These are phyloP conservation scores for Imleria badia DNA, from an alignment of 768 basidiomycete species.

Conservation along the genomic window DNA sequence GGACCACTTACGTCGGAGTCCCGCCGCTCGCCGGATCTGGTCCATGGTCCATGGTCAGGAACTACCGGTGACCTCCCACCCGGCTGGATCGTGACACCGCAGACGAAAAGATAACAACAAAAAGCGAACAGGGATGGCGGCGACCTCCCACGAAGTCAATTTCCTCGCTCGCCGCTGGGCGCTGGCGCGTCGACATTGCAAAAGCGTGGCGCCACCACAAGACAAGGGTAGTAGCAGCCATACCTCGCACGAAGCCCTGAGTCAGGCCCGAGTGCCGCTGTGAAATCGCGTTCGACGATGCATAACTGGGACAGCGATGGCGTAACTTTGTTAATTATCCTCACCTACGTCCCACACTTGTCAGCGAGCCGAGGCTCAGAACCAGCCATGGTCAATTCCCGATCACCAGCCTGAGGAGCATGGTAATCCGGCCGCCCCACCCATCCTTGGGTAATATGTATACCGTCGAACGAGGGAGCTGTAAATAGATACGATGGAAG, in stretches of 20 bases:
- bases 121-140: no score
- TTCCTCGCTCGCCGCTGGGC: not conserved
- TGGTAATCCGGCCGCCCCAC: not conserved
- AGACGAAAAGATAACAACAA: not conserved
- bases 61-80: not conserved
- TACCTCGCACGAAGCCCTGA: not conserved
- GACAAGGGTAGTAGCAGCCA: not conserved
- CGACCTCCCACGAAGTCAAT: not conserved
- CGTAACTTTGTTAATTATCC: not conserved
- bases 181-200: not conserved
- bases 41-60: not conserved
- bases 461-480: not conserved
- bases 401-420: not conserved
- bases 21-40: no score
- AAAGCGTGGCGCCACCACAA: not conserved
- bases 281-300: not conserved
- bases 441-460: not conserved
- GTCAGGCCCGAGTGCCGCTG: not conserved
- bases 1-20: not conserved
- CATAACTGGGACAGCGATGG: not conserved
- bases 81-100: not conserved
- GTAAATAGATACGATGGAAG: conserved; percentile 4
- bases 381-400: not conserved
- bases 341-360: not conserved
- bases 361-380: not conserved